Percentiles rank a stretch among this genome's conserved stretches.
These are phyloP conservation scores for Gossypium gossypioides DNA, from an alignment of 441 rosid species.

Conservation along the genomic window DNA sequence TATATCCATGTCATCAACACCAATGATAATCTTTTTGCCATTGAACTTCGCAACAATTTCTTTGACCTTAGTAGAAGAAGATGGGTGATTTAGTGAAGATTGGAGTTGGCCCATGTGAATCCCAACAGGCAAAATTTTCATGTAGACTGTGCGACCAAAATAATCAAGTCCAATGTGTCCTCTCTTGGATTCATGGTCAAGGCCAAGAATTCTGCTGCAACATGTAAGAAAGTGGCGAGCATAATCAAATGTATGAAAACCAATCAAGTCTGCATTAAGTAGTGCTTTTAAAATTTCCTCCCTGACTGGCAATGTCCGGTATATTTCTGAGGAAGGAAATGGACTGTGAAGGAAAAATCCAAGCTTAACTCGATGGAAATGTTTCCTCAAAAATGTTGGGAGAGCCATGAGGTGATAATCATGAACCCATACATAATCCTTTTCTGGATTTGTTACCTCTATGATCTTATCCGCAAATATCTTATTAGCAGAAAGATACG, in stretches of 20 bases:
- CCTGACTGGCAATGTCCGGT: constrained; percentile 15
- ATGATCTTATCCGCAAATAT: constrained; percentile 12
- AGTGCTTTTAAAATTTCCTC: constrained; percentile 15
- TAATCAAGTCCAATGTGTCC: constrained; percentile 18
- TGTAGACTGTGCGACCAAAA: constrained; percentile 10
- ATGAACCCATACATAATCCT: constrained; percentile 13
- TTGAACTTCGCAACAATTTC: constrained; percentile 9
- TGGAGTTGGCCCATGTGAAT: constrained; percentile 15
- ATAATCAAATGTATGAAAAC: constrained; percentile 17
- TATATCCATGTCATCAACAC: constrained; percentile 17
- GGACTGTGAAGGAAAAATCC: constrained; percentile 19
- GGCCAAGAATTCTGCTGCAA: constrained; percentile 17
- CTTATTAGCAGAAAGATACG: constrained; percentile 15
- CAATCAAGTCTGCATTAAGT: constrained; percentile 14
- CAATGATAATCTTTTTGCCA: constrained; percentile 3
- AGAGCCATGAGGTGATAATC: constrained; percentile 18
- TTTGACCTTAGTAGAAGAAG: constrained; percentile 10
- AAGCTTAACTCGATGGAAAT: constrained; percentile 14
- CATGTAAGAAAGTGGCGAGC: constrained; percentile 18
- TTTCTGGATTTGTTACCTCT: constrained; percentile 15
- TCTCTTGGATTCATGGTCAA: constrained; percentile 16
- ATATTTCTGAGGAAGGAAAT: constrained; percentile 19
- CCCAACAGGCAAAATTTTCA: constrained; percentile 15
- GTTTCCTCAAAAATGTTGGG: constrained; percentile 13
- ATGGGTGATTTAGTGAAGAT: constrained; percentile 7